Percentiles rank a stretch among this genome's conserved stretches.
These are phyloP conservation scores for Panicum hallii DNA, from an alignment of 202 grass and related monocot genomes.

Conservation along the genomic window DNA sequence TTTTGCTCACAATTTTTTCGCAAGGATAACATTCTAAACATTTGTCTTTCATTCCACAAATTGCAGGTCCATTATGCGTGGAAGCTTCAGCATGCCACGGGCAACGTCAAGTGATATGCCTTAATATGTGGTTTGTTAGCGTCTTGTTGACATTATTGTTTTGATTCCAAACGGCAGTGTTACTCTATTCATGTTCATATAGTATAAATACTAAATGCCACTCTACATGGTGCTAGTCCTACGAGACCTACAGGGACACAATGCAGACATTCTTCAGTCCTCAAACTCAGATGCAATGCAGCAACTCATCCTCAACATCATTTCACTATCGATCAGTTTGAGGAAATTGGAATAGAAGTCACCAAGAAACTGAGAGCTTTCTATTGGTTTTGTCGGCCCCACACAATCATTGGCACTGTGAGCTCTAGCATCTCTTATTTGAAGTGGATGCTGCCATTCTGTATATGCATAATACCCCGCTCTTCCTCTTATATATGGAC, in stretches of 20 bases:
- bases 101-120: constrained; percentile 25
- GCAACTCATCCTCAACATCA: constrained; percentile 27
- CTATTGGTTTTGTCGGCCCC: constrained; percentile 73
- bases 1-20: background rate
- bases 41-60: background rate
- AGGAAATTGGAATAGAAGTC: constrained; percentile 1
- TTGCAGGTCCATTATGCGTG: constrained; percentile 10
- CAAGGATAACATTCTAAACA: background rate
- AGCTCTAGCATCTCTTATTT: constrained; percentile 17
- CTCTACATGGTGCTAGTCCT: constrained; percentile 22
- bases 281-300: constrained; percentile 39
- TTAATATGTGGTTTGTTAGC: background rate
- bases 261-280: constrained; percentile 1
- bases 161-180: constrained; percentile 19
- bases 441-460: background rate
- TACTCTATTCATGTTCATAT: background rate
- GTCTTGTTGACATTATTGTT: background rate
- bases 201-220: constrained; percentile 23
- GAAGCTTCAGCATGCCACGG: constrained; percentile 27
- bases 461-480: background rate
- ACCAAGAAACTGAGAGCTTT: constrained; percentile 55
- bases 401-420: constrained; percentile 84
- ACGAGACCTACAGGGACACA: constrained; percentile 17
- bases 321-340: background rate
- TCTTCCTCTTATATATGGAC: constrained; percentile 23